Evolutionary conservation across 2,329 filamentous ascomycete genomes (phyloP).

Genomic region (Tothia fuscella): DNA sequence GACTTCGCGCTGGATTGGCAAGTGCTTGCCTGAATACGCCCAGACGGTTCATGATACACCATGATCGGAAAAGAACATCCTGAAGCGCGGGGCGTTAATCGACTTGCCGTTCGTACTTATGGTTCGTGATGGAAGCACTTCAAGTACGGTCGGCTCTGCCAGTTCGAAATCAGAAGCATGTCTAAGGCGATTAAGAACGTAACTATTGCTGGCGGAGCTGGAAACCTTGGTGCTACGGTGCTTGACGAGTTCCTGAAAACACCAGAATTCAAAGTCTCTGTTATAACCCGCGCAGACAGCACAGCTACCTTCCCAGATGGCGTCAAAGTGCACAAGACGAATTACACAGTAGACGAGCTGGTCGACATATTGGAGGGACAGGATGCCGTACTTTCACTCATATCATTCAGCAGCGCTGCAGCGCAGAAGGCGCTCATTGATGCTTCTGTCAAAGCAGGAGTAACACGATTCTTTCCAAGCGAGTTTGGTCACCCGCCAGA

Average conservation of each 20-base stretch:
- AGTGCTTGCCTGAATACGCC: too few species aligned
- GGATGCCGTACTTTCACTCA: slow-evolving; percentile 43
- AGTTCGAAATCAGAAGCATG: too few species aligned
- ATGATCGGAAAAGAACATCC: too few species aligned
- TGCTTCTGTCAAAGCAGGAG: slow-evolving; percentile 46
- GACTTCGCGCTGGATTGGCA: too few species aligned
- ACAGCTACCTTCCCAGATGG: not conserved
- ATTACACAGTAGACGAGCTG: not conserved
- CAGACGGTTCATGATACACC: too few species aligned
- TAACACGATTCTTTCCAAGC: slow-evolving; percentile 49
- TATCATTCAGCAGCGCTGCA: slow-evolving; percentile 29
- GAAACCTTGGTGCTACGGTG: not conserved
- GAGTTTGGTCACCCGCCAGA: slow-evolving; percentile 39
- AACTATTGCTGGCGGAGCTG: not conserved
- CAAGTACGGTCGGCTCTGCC: too few species aligned
- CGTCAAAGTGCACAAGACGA: not conserved
- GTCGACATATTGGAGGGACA: slow-evolving; percentile 26
- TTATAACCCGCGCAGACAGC: not conserved
- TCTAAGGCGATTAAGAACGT: not conserved
- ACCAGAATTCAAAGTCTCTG: not conserved
- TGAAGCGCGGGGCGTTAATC: too few species aligned
- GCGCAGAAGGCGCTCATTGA: slow-evolving; percentile 43
- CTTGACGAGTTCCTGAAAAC: not conserved
- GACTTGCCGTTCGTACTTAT: too few species aligned
- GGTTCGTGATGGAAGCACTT: too few species aligned